These are phyloP conservation scores for Pyrenopolyporus hunteri DNA, from an alignment of 495 filamentous ascomycete species.

Conservation along the genomic window DNA sequence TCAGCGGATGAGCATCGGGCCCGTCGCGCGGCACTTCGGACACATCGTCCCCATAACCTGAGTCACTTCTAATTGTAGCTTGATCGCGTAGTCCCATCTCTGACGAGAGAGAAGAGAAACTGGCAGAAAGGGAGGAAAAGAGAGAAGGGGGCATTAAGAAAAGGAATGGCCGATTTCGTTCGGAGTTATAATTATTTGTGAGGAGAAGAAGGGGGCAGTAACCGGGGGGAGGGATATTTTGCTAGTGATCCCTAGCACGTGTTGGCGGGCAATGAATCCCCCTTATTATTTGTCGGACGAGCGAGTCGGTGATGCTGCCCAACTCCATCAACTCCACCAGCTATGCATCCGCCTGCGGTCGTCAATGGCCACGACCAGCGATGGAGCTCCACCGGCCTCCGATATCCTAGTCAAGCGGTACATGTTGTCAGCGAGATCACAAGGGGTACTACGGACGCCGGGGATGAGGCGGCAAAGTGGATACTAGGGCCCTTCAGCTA, in stretches of 20 bases:
- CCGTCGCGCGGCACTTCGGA: constrained; percentile 41
- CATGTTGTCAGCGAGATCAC: constrained; percentile 35
- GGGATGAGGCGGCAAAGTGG: constrained; percentile 43
- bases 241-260: constrained; percentile 17
- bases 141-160: constrained; percentile 32
- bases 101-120: constrained; percentile 38
- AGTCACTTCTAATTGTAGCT: constrained; percentile 46
- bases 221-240: not conserved
- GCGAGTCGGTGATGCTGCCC: constrained; percentile 44
- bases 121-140: constrained; percentile 32
- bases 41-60: constrained; percentile 44
- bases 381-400: constrained; percentile 35
- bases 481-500: constrained; percentile 28
- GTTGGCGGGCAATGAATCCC: constrained; percentile 27
- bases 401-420: constrained; percentile 36
- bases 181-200: constrained; percentile 27
- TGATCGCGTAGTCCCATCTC: constrained; percentile 46
- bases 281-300: constrained; percentile 32
- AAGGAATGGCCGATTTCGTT: constrained; percentile 32
- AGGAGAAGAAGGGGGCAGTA: not conserved
- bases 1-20: constrained; percentile 41
- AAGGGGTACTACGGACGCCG: constrained; percentile 35
- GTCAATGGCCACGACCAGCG: constrained; percentile 34
- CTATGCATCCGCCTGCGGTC: constrained; percentile 39
- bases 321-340: constrained; percentile 43